Percentiles rank a stretch among this genome's conserved stretches.
These are phyloP conservation scores for Didymella glomerata DNA, from an alignment of 2,329 filamentous ascomycete genomes.

Conservation along the genomic window DNA sequence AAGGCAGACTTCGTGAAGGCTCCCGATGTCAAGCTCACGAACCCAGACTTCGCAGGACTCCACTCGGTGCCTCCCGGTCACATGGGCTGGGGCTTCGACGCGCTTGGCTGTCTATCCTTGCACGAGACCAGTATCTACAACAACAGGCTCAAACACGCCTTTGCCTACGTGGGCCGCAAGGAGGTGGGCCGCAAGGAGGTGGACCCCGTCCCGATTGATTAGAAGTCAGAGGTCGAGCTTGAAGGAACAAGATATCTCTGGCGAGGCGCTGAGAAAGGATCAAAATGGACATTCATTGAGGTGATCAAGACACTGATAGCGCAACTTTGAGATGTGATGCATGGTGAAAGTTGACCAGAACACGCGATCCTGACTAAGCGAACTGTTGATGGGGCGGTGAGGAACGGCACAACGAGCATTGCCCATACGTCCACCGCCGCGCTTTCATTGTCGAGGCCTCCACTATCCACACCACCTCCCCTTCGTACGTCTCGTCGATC, in stretches of 20 bases:
- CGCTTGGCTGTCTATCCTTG: constrained; percentile 11
- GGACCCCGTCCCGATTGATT: not conserved
- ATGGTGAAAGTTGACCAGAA: not conserved
- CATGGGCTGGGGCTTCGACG: constrained; percentile 21
- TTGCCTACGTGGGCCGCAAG: constrained; percentile 9
- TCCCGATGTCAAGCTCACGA: not conserved
- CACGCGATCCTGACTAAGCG: constrained; percentile 17
- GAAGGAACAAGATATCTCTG: not conserved
- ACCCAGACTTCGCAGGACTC: not conserved
- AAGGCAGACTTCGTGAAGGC: not conserved
- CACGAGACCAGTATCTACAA: constrained; percentile 5
- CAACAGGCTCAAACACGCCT: not conserved
- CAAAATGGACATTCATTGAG: not conserved
- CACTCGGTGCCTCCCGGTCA: constrained; percentile 15
- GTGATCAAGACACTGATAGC: no score
- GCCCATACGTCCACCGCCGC: constrained; percentile 1
- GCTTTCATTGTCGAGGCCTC: constrained; percentile 7
- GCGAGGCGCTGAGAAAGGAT: not conserved
- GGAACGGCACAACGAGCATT: constrained; percentile 27
- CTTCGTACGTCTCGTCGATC: not conserved
- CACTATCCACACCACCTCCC: not conserved
- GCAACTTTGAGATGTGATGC: not conserved
- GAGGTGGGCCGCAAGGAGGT: no score
- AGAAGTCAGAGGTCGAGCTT: not conserved
- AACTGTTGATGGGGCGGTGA: constrained; percentile 24